Conservation (phyloP, 75 land plant species). For the Picea glauca region DNA sequence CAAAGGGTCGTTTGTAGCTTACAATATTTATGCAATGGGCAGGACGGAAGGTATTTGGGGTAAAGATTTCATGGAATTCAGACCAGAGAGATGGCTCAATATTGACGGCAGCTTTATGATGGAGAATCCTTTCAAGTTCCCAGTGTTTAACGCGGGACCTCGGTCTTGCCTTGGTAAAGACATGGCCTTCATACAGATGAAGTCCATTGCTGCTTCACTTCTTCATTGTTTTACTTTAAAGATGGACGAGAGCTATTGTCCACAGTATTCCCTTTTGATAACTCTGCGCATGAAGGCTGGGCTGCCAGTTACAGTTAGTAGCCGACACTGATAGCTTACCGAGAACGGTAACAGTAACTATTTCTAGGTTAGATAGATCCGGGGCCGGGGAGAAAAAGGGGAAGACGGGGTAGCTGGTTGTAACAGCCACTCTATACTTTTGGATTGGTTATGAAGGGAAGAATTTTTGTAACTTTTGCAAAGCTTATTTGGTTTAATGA, state of each 20-base stretch:
- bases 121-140: constrained; percentile 24
- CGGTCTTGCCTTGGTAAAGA: constrained; percentile 37
- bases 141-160: constrained; percentile 31
- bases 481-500: too few species aligned
- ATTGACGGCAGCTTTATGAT: constrained; percentile 17
- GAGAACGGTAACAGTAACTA: too few species aligned
- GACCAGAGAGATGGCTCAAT: constrained; percentile 39
- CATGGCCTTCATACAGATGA: constrained; percentile 33
- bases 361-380: too few species aligned
- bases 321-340: neutral
- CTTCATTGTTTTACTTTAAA: constrained; percentile 31
- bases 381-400: too few species aligned
- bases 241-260: constrained; percentile 30
- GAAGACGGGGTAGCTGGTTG: too few species aligned
- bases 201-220: constrained; percentile 14
- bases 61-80: constrained; percentile 26
- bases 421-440: too few species aligned
- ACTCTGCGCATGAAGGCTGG: constrained; percentile 63
- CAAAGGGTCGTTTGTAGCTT: constrained; percentile 11
- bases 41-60: constrained; percentile 40
- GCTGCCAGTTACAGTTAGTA: constrained; percentile 30
- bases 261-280: constrained; percentile 35
- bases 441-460: too few species aligned
- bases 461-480: too few species aligned
- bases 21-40: constrained; percentile 37